Evolutionary conservation across 2,329 filamentous ascomycete genomes (phyloP).

Genomic region (Colletotrichum gloeosporioides): DNA sequence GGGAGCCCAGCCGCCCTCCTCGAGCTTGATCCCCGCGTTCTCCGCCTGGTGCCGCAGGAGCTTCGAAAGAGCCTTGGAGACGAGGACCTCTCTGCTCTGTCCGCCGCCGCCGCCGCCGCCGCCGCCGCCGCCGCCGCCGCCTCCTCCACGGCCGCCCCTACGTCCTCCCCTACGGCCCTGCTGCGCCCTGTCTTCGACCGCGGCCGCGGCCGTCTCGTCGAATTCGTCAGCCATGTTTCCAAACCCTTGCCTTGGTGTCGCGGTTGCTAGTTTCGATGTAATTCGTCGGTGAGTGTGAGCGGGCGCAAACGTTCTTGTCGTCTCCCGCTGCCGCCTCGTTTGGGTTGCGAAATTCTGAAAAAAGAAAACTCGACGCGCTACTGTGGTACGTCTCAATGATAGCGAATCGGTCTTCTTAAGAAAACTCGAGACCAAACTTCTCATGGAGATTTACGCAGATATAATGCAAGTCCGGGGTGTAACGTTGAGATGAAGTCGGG

Average conservation of each 20-base stretch:
- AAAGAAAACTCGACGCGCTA: neutral
- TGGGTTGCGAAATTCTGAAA: neutral
- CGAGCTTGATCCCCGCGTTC: constrained; percentile 61
- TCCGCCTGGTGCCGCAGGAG: constrained; percentile 62
- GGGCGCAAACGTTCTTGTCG: constrained; percentile 37
- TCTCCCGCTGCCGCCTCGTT: neutral
- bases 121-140: constrained; percentile 34
- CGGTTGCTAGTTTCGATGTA: constrained; percentile 71
- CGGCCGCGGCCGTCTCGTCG: neutral
- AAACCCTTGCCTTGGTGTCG: neutral
- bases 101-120: constrained; percentile 32
- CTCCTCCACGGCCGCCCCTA: constrained; percentile 29
- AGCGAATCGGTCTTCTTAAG: neutral
- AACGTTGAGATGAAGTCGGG: neutral
- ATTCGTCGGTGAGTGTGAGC: constrained; percentile 70
- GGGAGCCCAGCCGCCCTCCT: constrained; percentile 64
- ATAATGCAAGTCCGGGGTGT: neutral
- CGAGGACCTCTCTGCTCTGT: constrained; percentile 47
- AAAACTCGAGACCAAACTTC: neutral
- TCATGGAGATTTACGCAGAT: neutral
- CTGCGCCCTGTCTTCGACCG: constrained; percentile 22
- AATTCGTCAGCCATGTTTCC: constrained; percentile 1
- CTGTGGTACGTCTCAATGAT: neutral
- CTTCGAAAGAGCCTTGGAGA: constrained; percentile 60
- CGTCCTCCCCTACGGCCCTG: constrained; percentile 29